phyloP scores from a whole-genome alignment of 192 early-diverging fungal species.

The Backusella westeae region DNA sequence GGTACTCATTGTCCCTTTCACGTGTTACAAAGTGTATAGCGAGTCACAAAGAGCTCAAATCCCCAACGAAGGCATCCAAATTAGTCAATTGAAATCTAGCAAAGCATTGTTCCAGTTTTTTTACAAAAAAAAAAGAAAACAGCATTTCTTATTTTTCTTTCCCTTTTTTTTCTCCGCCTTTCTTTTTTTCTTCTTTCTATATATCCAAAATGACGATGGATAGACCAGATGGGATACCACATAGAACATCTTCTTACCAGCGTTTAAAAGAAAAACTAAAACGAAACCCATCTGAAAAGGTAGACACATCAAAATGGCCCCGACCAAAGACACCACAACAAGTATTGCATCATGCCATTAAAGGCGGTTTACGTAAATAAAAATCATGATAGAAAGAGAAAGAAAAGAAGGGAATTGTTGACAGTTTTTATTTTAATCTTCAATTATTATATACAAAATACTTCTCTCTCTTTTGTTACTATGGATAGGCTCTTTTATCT shows the following conservation, averaged over 20 bases:
- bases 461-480: background rate
- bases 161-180: slow-evolving; percentile 6
- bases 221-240: slow-evolving; percentile 12
- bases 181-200: background rate
- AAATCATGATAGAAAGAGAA: background rate
- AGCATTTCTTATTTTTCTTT: background rate
- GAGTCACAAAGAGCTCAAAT: slow-evolving; percentile 3
- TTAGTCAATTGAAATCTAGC: background rate
- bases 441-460: background rate
- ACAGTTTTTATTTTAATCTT: background rate
- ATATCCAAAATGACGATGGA: background rate
- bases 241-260: slow-evolving; percentile 35
- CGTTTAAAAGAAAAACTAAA: slow-evolving; percentile 30
- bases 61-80: background rate
- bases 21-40: background rate
- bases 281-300: slow-evolving; percentile 24
- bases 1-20: background rate
- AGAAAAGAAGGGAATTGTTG: background rate
- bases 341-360: slow-evolving; percentile 44
- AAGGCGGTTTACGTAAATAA: slow-evolving; percentile 47
- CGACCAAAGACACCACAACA: slow-evolving; percentile 26
- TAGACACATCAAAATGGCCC: slow-evolving; percentile 26
- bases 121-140: background rate
- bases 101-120: background rate
- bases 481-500: slow-evolving; percentile 42